Evolutionary conservation across 352 stramenopile genomes (phyloP), one percentile per base, ranked within the genome.

Genomic region (Pythium brachiatum): DNA sequence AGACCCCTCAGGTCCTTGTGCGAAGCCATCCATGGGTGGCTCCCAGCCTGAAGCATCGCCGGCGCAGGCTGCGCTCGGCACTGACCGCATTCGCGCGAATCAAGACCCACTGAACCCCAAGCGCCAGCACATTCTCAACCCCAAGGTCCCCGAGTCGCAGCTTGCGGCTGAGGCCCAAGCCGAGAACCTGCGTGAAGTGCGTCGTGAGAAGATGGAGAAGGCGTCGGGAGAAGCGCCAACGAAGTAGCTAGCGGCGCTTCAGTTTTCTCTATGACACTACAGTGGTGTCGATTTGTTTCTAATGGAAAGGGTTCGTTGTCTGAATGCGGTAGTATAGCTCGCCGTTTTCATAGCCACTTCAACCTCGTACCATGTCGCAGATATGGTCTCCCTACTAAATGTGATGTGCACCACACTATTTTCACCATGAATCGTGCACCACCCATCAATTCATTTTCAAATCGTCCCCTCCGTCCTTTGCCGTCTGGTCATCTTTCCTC

Each of bases 91-190:
- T 0, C 26, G 21, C 39, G 32, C 48, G 15, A 65, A 52, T 29
- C 48, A 65, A 25, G 46, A 54, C n/a, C 32, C 59, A 6, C 8
- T 32, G 6, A 13, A 53, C 11, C 34, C 34, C 46, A 64, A 64
- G 26, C 55, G 29, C 21, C 25, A 53, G 25, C 47, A 53, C 36
- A n/a, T 52, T 11, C 57, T 32, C 47, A 32, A 64, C n/a, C 57
- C 34, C 1, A 57, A 57, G 4, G 34, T 57, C 39, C 39, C 50
- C 1, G 59, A 65, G 27, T 38, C 59, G 9, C 59, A 65, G 26
- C 39, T 65, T 13, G 59, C 59, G 7, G 59, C 39, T 0, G 38
- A 65, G 16, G 50, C 50, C 16, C 21, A 59, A 25, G 48, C n/a
- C 15, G 59, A 65, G 18, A 65, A 59, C 48, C 32, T 57, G 1